A percentile compares a stretch with the other conserved stretches of the same genome.
phyloP scores from a whole-genome alignment of 306 rosid genomes.

The Mimosa pudica region DNA sequence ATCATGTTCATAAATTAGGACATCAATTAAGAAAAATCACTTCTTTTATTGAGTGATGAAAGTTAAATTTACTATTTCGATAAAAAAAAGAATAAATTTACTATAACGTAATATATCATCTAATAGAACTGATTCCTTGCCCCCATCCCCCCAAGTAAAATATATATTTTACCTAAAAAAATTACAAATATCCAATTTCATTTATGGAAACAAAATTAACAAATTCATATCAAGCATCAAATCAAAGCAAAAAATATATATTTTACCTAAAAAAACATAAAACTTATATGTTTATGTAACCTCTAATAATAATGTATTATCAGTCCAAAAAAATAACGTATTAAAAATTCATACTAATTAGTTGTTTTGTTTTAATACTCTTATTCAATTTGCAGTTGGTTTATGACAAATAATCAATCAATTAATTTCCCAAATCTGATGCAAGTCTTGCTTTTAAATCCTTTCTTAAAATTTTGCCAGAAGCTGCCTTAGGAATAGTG shows the following conservation, averaged over 20 bases:
- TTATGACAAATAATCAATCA: background rate
- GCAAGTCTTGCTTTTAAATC: slow-evolving; percentile 56
- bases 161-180: too few relatives aligned
- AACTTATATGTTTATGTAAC: background rate
- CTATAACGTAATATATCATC: background rate
- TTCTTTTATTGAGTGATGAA: background rate
- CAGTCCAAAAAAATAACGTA: background rate
- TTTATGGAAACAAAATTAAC: background rate
- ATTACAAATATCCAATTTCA: background rate
- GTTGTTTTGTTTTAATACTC: background rate
- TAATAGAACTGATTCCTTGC: background rate
- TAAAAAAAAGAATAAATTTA: background rate
- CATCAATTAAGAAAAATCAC: background rate
- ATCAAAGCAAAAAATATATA: background rate
- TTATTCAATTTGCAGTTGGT: background rate
- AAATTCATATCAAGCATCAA: background rate
- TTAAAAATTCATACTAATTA: background rate
- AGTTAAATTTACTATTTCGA: too few relatives aligned
- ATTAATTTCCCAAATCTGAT: slow-evolving; percentile 40
- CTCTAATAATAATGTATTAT: background rate
- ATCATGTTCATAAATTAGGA: background rate
- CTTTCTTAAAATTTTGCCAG: slow-evolving; percentile 82
- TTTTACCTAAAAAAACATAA: background rate
- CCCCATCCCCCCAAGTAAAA: too few relatives aligned
- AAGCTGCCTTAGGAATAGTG: slow-evolving; percentile 71